A percentile compares a stretch with the other conserved stretches of the same genome.
These are phyloP conservation scores for Hanseniaspora valbyensis DNA, from an alignment of 805 yeast genomes.

Conservation along the genomic window DNA sequence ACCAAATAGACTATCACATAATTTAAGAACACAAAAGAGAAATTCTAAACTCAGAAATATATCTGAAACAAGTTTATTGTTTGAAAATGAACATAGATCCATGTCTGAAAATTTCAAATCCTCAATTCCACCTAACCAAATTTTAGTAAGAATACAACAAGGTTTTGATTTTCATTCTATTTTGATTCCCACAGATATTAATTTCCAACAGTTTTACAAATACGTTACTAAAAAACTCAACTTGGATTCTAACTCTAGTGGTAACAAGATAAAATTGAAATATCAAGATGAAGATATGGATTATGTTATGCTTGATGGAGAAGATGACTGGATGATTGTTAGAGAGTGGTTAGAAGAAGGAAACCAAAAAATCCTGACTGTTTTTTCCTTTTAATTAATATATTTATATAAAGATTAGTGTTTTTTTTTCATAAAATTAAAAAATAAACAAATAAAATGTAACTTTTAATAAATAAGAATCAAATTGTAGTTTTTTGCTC, in stretches of 20 bases:
- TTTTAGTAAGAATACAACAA: conserved; percentile 34
- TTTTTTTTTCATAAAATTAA: not conserved
- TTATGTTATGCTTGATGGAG: conserved; percentile 68
- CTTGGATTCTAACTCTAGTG: conserved; percentile 31
- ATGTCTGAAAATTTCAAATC: conserved; percentile 34
- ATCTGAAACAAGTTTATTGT: conserved; percentile 6
- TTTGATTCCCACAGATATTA: conserved; percentile 45
- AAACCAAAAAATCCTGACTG: conserved; percentile 38
- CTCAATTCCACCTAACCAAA: conserved; percentile 31
- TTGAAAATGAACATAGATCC: conserved; percentile 30
- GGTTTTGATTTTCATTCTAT: conserved; percentile 49
- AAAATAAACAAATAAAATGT: conserved; percentile 8
- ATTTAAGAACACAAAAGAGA: conserved; percentile 6
- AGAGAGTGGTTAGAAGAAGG: conserved; percentile 52
- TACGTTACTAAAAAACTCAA: conserved; percentile 49
- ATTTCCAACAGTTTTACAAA: conserved; percentile 42
- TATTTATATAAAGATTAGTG: not conserved
- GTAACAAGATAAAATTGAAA: conserved; percentile 45
- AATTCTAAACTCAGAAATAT: conserved; percentile 10
- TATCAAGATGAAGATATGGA: conserved; percentile 96
- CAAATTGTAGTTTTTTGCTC: no score
- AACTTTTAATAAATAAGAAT: no score
- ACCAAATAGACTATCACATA: not conserved
- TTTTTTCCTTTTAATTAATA: conserved; percentile 31
- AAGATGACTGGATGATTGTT: conserved; percentile 83